Evolutionary conservation across 306 rosid species (phyloP).

Genomic region (Gynostemma pentaphyllum): DNA sequence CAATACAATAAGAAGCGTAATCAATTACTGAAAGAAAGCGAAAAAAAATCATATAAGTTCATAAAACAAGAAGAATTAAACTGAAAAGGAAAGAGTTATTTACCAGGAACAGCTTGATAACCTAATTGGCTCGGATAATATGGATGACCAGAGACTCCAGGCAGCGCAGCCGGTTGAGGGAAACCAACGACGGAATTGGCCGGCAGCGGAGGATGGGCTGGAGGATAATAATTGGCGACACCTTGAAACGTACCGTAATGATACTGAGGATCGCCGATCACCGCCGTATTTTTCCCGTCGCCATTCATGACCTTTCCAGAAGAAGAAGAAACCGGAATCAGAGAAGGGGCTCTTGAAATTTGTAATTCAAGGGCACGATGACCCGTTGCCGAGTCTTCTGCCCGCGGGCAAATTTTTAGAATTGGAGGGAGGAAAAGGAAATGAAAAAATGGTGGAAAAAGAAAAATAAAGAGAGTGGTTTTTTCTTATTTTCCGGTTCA

Average conservation of each 20-base stretch:
- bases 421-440: neutral
- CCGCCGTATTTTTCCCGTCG: slow-evolving; percentile 31
- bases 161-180: slow-evolving; percentile 36
- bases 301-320: slow-evolving; percentile 25
- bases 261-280: slow-evolving; percentile 26
- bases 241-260: slow-evolving; percentile 88
- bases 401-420: neutral
- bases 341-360: neutral
- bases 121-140: slow-evolving; percentile 25
- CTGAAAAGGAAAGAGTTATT: neutral
- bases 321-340: slow-evolving; percentile 1
- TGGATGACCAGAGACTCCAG: slow-evolving; percentile 12
- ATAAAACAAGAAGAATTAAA: neutral
- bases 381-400: neutral
- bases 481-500: neutral
- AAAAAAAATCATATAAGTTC: neutral
- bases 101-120: slow-evolving; percentile 42
- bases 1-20: neutral
- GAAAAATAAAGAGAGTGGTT: neutral
- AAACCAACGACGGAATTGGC: slow-evolving; percentile 27
- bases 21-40: neutral
- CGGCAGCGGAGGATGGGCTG: slow-evolving; percentile 23
- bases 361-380: neutral
- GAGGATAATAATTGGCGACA: slow-evolving; percentile 54
- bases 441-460: neutral